phyloP scores from a whole-genome alignment of 257 asterid genomes.

The Nicotiana paniculata region DNA sequence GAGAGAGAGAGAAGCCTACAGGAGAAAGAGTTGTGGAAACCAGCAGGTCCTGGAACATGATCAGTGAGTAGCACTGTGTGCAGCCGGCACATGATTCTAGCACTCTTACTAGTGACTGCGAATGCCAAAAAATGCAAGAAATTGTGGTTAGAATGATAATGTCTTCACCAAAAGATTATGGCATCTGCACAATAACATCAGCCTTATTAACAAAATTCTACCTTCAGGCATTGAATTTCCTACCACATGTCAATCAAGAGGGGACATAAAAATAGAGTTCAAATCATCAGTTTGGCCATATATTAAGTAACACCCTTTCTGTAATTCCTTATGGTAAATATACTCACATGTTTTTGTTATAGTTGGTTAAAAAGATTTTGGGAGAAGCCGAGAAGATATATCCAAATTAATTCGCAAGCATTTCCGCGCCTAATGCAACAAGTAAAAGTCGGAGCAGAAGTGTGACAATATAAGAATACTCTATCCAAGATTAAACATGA shows the following conservation, averaged over 20 bases:
- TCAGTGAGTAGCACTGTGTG: constrained; percentile 59
- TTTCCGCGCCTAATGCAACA: not conserved
- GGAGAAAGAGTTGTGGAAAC: constrained; percentile 90
- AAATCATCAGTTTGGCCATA: not conserved
- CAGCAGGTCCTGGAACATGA: constrained; percentile 91
- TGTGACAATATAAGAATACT: not conserved
- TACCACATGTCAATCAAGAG: not conserved
- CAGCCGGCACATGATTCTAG: constrained; percentile 72
- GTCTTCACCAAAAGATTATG: not conserved
- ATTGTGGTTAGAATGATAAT: not conserved
- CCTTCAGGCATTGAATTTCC: not conserved
- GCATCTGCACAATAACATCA: not conserved
- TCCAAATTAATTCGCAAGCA: not conserved
- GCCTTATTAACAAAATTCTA: not conserved
- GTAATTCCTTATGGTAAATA: not conserved
- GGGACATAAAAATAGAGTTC: not conserved
- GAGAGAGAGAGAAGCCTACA: constrained; percentile 47
- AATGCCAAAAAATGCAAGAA: constrained; percentile 29
- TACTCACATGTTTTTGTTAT: not conserved
- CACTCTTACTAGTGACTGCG: constrained; percentile 75
- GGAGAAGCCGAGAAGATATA: not conserved
- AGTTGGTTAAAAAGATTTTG: not conserved
- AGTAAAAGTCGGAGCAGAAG: not conserved
- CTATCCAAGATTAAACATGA: not conserved
- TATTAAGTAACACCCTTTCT: not conserved